These are phyloP conservation scores for Picocystis salinarum DNA, from an alignment of 139 green algal genomes.

Conservation along the genomic window DNA sequence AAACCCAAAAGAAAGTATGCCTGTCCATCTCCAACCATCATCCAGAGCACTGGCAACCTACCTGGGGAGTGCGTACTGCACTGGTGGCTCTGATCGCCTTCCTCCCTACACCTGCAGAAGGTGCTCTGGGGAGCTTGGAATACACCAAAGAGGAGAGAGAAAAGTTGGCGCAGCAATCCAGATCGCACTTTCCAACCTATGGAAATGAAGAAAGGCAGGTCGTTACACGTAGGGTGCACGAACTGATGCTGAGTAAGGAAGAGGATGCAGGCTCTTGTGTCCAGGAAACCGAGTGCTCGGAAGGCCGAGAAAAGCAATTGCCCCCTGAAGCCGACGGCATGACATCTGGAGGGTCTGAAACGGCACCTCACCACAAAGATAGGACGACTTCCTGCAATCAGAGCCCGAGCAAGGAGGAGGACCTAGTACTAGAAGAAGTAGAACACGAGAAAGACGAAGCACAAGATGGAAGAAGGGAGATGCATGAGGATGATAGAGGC, in stretches of 20 bases:
- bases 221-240: conserved; percentile 38
- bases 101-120: conserved; percentile 72
- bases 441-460: no score
- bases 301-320: no score
- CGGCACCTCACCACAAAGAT: no score
- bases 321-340: no score
- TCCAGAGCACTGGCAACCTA: conserved; percentile 95
- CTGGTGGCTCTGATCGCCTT: conserved; percentile 84
- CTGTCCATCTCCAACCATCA: conserved; percentile 88
- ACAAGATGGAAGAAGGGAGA: no score
- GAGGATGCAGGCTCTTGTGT: no score
- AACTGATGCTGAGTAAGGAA: conserved; percentile 37
- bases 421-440: no score
- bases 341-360: no score
- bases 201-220: conserved; percentile 25
- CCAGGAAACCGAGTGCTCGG: no score
- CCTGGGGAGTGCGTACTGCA: conserved; percentile 83
- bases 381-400: no score
- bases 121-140: conserved; percentile 76
- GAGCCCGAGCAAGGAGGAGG: no score
- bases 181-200: conserved; percentile 28
- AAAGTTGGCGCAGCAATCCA: conserved; percentile 40
- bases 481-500: no score
- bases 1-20: conserved; percentile 79
- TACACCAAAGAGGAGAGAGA: conserved; percentile 52